Conservation (phyloP, 352 stramenopile species). For the Aphanomyces euteiches region DNA sequence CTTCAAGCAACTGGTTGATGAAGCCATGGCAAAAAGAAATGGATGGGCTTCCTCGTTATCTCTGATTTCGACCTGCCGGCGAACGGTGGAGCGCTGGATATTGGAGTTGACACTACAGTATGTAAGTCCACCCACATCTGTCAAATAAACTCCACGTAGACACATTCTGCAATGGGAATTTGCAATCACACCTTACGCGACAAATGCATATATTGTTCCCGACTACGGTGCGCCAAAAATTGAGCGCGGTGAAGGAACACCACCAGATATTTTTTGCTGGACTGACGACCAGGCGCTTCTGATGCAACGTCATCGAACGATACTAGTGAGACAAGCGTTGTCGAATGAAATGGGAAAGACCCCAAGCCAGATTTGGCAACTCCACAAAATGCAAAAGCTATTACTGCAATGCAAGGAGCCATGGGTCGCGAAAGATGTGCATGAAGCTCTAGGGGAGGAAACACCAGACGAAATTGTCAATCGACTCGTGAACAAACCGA, state of each 20-base stretch:
- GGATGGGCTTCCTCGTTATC: neutral
- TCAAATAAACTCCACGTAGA: conserved; percentile 32
- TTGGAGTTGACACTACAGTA: conserved; percentile 15
- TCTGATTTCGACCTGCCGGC: neutral
- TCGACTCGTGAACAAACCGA: too few species aligned
- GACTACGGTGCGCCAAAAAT: conserved; percentile 19
- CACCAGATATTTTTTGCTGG: too few species aligned
- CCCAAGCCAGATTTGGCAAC: too few species aligned
- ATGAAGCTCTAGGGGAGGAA: too few species aligned
- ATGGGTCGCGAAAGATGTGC: too few species aligned
- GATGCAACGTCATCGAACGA: too few species aligned
- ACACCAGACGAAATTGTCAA: too few species aligned
- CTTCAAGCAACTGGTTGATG: conserved; percentile 67
- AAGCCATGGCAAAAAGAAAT: conserved; percentile 51
- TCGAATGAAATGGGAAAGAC: too few species aligned
- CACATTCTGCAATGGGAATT: conserved; percentile 63
- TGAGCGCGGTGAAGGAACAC: neutral
- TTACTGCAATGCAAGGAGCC: too few species aligned
- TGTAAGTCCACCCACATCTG: neutral
- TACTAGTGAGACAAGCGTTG: too few species aligned
- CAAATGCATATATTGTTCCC: conserved; percentile 56
- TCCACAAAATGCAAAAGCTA: too few species aligned
- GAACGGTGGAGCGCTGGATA: conserved; percentile 48
- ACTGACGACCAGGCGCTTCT: too few species aligned
- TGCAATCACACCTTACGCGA: conserved; percentile 73